Base-by-base conservation (phyloP, 2,329 filamentous ascomycete species). In the Fusarium equiseti region DNA sequence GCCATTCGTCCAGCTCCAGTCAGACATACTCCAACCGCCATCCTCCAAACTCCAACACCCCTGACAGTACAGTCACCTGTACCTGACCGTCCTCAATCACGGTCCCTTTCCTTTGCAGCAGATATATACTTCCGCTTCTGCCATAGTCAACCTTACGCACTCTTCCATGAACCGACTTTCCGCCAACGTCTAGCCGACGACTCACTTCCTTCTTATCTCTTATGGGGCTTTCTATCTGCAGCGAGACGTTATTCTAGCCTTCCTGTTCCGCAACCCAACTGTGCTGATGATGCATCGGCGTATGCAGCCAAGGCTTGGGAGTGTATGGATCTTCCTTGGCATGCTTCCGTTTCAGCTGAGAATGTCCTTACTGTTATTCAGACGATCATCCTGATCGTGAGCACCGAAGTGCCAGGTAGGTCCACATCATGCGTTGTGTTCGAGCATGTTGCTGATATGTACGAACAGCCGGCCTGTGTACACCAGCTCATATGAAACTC, bases 71-170 rank as follows among this genome's bases (percentile, higher is more conserved):
- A 65, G 6, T 46, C 40, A 8, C 13, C 38, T 0, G 3, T 5
- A 1, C 11, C 1, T 4, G 62, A 65, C 3, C 60, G 62, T 8
- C 62, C 62, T 0, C 51, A 59, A 16, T n/a, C 26, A 2, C 35
- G 38, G 0, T 46, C 52, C 3, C 62, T 65, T 9, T 24, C 51
- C 1, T 65, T 46, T 10, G 52, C 62, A 2, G 62, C 62, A 1
- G 60, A 59, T 7, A 48, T 65, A 6, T 65, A 65, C 22, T 65
- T 65, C 8, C 52, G 62, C 13, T 65, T 65, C n/a, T 65, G 62
- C 1, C 62, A 65, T 3, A 65, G 53, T 8, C 62, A 65, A 9
- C 62, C 62, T 9, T 65, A 65, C 13, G 65, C 62, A 5, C 45
- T 65, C 3, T 65, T 65, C 13, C 62, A 65, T 12, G 62, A 65